Evolutionary conservation across 1,284 basidiomycete species (phyloP).

Genomic region (Puccinia horiana): DNA sequence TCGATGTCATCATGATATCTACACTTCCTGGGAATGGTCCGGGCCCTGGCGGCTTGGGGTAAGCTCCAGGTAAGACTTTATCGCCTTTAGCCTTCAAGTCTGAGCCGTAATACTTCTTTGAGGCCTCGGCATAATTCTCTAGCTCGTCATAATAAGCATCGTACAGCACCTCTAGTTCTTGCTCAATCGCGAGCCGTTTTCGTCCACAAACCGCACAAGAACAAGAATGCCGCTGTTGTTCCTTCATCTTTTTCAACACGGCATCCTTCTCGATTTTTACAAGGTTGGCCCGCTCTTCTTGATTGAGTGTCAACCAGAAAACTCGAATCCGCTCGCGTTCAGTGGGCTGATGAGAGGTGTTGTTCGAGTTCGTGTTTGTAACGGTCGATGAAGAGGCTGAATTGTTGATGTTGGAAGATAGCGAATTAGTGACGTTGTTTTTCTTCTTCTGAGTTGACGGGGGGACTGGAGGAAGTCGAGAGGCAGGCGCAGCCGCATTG

Average conservation of each 20-base stretch:
- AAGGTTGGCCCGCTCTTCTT: slow-evolving; percentile 82
- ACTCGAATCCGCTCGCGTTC: slow-evolving; percentile 95
- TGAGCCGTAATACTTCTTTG: slow-evolving; percentile 69
- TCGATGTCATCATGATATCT: slow-evolving; percentile 71
- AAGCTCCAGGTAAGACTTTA: slow-evolving; percentile 77
- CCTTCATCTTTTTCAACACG: slow-evolving; percentile 96
- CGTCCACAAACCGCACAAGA: slow-evolving; percentile 93
- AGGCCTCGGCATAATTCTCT: slow-evolving; percentile 78
- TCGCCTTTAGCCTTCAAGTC: slow-evolving; percentile 67
- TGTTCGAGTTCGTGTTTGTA: slow-evolving; percentile 72
- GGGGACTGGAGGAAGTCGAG: slow-evolving; percentile 26
- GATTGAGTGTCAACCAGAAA: slow-evolving; percentile 88
- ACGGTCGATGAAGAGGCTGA: slow-evolving; percentile 21
- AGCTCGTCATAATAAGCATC: slow-evolving; percentile 99
- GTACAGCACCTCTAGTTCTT: slow-evolving; percentile 98
- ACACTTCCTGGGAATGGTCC: slow-evolving; percentile 97
- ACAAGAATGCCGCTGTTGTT: slow-evolving; percentile 94
- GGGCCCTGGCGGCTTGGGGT: slow-evolving; percentile 87
- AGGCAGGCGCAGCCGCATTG: slow-evolving; percentile 46
- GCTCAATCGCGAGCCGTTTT: slow-evolving; percentile 96
- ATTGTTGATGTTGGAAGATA: slow-evolving; percentile 32
- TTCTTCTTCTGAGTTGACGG: slow-evolving; percentile 9
- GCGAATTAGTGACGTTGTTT: not conserved
- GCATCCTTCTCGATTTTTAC: slow-evolving; percentile 97
- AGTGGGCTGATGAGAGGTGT: slow-evolving; percentile 78